Conservation (phyloP, 768 basidiomycete species). For the Gyrodon lividus region DNA sequence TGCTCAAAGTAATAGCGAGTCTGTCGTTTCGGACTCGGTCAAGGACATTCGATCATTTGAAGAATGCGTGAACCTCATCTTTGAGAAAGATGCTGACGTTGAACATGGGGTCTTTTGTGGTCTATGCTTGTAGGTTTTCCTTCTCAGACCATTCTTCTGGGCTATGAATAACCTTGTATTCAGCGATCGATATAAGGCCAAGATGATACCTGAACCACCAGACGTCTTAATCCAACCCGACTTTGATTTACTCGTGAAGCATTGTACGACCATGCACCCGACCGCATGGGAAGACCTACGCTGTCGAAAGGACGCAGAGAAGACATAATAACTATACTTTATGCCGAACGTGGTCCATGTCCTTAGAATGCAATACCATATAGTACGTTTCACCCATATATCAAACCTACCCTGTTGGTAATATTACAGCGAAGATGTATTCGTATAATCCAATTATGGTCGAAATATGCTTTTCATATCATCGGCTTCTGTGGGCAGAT, state of each 20-base stretch:
- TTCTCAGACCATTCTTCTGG: background rate
- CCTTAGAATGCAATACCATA: slow-evolving; percentile 4
- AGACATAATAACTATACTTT: background rate
- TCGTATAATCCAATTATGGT: background rate
- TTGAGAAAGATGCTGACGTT: slow-evolving; percentile 32
- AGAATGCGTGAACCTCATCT: slow-evolving; percentile 40
- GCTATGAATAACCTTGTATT: background rate
- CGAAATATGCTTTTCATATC: background rate
- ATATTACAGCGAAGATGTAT: slow-evolving; percentile 8
- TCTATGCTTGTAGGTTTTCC: slow-evolving; percentile 50
- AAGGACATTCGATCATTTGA: slow-evolving; percentile 39
- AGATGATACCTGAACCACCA: slow-evolving; percentile 29
- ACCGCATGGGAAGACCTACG: slow-evolving; percentile 47
- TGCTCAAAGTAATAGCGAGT: background rate
- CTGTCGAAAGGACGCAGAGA: slow-evolving; percentile 13
- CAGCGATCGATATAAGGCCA: slow-evolving; percentile 27
- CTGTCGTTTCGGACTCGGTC: background rate
- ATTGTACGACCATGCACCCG: slow-evolving; percentile 49
- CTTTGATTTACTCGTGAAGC: slow-evolving; percentile 45
- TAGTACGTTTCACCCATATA: slow-evolving; percentile 11
- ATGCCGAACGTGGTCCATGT: background rate
- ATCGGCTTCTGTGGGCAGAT: too few relatives aligned
- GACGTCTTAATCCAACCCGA: slow-evolving; percentile 27
- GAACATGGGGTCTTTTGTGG: slow-evolving; percentile 38
- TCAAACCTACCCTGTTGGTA: slow-evolving; percentile 14